phyloP scores from a whole-genome alignment of 768 basidiomycete genomes.

The Leccinum truebloodii region DNA sequence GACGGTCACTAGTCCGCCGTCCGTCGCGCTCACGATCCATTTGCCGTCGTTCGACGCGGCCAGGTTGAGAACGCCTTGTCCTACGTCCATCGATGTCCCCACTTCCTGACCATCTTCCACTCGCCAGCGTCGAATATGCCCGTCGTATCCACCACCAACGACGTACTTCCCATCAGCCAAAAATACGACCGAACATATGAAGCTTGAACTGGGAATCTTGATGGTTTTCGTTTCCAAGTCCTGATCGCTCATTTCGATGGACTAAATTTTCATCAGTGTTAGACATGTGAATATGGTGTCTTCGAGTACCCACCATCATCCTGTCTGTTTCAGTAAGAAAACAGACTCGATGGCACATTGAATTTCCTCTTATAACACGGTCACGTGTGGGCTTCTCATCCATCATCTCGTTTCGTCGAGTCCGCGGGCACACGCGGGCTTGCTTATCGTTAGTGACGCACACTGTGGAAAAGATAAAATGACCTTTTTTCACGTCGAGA shows the following conservation, averaged over 20 bases:
- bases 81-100: background rate
- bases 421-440: too few species aligned
- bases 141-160: conserved; percentile 4
- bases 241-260: background rate
- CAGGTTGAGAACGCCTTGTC: background rate
- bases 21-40: conserved; percentile 10
- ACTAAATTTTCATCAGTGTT: background rate
- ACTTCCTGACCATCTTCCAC: background rate
- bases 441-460: too few species aligned
- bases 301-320: background rate
- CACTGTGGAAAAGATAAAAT: conserved; percentile 13
- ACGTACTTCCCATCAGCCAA: conserved; percentile 3
- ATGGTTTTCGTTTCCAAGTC: background rate
- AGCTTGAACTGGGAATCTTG: background rate
- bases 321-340: too few species aligned
- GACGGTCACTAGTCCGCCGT: background rate
- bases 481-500: background rate
- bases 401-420: too few species aligned
- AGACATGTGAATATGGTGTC: background rate
- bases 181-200: conserved; percentile 4
- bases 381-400: background rate
- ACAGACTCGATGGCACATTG: too few species aligned
- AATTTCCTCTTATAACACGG: background rate
- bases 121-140: conserved; percentile 4
- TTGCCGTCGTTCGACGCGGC: conserved; percentile 6